Base-by-base conservation (phyloP, 176 grass and related monocot species). In the Oryza meridionalis region DNA sequence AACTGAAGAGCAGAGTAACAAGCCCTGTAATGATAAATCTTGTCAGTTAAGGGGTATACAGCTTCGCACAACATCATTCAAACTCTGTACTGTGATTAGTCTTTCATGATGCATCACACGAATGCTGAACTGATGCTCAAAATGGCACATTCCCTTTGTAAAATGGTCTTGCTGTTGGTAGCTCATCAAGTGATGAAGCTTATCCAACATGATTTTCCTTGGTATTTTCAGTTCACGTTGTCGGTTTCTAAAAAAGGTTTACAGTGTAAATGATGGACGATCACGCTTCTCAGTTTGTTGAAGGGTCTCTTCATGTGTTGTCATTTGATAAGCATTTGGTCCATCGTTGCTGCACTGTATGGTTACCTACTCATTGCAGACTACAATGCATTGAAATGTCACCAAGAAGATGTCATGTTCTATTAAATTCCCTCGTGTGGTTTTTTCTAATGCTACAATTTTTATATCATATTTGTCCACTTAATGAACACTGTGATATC, bases 311-410 rank as follows among this genome's bases (percentile, higher is more conserved):
- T 8, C 38, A 7, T 40, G 0, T 40, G 38, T 2, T 40, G 38
- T 40, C 38, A 40, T 40, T 62, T 49, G 43, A 51, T 13, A 51
- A 81, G 42, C 29, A 64, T 50, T 64, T 32, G 17, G 10, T 24
- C 40, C 7, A 31, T 14, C 9, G 32, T 81, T 71, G 15, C 70
- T 33, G 82, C 31, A 42, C 37, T 19, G n/a, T n/a, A 66, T 6
- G 72, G 33, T 81, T 40, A 40, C 38, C 38, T 40, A 40, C 38
- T 40, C 38, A 8, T 0, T 40, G 38, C 38, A 40, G 64, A 77
- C 40, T 19, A 72, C n/a, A 81, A 55, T 66, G 9, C 45, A 32
- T 44, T 76, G 31, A 17, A n/a, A 29, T 76, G 17, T 81, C n/a
- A 22, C 70, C n/a, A 24, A 43, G 53, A 77, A 53, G 24, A 77